Conservation (phyloP, 139 green algal genomes). For the Volvox africanus region DNA sequence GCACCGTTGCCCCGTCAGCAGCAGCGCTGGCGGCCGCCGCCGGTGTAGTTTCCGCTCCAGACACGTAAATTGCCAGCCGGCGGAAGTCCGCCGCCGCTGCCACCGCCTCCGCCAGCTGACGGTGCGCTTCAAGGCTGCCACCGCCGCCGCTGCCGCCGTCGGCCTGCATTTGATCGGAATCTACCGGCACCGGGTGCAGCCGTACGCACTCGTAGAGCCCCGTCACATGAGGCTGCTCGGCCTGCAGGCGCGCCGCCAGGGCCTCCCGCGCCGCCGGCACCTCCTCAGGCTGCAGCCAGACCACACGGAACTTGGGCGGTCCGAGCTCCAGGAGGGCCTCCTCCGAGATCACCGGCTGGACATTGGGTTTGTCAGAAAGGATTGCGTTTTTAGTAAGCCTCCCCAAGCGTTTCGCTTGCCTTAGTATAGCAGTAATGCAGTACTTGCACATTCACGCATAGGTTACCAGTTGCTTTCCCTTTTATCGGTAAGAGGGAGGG, state of each 20-base stretch:
- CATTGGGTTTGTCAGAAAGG: background rate
- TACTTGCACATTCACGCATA: too few species aligned
- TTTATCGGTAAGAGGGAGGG: too few species aligned
- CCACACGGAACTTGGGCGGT: conserved; percentile 69
- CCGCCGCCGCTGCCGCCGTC: background rate
- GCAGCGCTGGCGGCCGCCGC: background rate
- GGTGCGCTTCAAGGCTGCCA: conserved; percentile 47
- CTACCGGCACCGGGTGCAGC: background rate
- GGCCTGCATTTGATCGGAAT: background rate
- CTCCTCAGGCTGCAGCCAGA: conserved; percentile 26
- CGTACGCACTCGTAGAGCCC: background rate
- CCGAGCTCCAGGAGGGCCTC: conserved; percentile 57
- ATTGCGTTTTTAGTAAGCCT: too few species aligned
- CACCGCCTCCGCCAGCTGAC: background rate
- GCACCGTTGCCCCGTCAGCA: background rate
- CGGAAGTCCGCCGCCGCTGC: conserved; percentile 34
- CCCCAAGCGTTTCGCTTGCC: too few species aligned
- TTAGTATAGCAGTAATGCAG: too few species aligned
- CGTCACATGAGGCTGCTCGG: conserved; percentile 19
- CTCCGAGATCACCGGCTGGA: conserved; percentile 65
- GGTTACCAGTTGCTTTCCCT: too few species aligned
- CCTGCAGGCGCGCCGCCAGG: background rate
- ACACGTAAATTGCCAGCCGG: background rate
- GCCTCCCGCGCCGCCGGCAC: background rate
- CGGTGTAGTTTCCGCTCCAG: conserved; percentile 10